These are phyloP conservation scores for Daldinia loculata DNA, from an alignment of 495 filamentous ascomycete species.

Conservation along the genomic window DNA sequence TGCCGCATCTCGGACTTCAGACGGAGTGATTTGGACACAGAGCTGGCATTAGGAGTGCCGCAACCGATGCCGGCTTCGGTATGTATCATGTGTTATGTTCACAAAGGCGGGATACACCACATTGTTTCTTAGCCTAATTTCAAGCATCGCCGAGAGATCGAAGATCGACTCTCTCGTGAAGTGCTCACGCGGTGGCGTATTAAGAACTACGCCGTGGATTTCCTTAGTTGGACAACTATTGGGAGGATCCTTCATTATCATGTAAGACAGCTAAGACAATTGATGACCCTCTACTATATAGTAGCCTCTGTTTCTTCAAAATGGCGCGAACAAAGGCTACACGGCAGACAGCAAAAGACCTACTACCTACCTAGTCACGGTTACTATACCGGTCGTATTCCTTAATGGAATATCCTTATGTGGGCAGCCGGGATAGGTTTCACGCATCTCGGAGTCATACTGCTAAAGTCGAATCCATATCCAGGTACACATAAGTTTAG, in stretches of 20 bases:
- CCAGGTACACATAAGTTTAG: neutral
- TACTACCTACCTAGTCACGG: neutral
- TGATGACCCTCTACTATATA: neutral
- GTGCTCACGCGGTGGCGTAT: neutral
- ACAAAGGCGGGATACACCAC: slow-evolving; percentile 6
- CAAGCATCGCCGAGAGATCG: neutral
- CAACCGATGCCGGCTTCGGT: slow-evolving; percentile 13
- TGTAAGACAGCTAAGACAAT: slow-evolving; percentile 19
- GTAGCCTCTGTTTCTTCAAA: slow-evolving; percentile 8
- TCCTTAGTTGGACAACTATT: neutral
- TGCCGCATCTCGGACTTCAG: slow-evolving; percentile 36
- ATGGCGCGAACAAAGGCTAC: slow-evolving; percentile 28
- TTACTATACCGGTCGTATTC: slow-evolving; percentile 11
- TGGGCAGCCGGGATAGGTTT: slow-evolving; percentile 26
- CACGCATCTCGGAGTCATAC: neutral
- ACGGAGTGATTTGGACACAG: slow-evolving; percentile 7
- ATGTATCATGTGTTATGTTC: slow-evolving; percentile 3
- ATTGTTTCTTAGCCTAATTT: slow-evolving; percentile 7
- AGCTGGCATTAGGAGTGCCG: slow-evolving; percentile 1
- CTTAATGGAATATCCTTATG: slow-evolving; percentile 13
- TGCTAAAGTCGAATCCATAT: neutral
- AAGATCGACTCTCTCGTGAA: neutral
- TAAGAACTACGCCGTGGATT: neutral
- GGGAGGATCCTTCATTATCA: slow-evolving; percentile 13
- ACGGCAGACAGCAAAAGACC: slow-evolving; percentile 20